Evolutionary conservation across 169 alveolate species (phyloP).

Genomic region (Eimeria sp.): DNA sequence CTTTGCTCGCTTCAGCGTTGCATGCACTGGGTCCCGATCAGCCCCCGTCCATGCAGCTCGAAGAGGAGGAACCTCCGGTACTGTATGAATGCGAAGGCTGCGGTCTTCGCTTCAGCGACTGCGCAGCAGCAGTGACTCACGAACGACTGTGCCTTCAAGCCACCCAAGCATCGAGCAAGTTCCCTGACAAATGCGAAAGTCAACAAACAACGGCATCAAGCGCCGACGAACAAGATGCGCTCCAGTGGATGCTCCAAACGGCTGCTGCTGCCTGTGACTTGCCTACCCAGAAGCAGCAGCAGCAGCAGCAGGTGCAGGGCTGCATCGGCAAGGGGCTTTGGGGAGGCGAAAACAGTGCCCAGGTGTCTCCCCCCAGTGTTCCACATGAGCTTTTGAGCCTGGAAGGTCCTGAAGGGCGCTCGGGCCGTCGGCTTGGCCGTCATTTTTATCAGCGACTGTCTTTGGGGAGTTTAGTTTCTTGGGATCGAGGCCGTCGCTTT

Average conservation of each 20-base stretch:
- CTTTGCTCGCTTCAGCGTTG: conserved; percentile 59
- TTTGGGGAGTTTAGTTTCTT: not conserved
- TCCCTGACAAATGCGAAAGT: not conserved
- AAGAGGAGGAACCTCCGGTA: not conserved
- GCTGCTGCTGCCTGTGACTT: conserved; percentile 25
- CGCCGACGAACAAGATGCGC: not conserved
- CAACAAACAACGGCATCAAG: not conserved
- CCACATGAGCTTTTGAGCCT: not conserved
- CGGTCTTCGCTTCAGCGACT: conserved; percentile 54
- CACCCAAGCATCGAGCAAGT: not conserved
- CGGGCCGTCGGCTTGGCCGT: conserved; percentile 37
- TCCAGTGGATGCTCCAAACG: conserved; percentile 26
- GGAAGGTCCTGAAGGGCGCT: conserved; percentile 14
- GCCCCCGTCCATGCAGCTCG: not conserved
- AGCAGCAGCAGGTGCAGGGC: not conserved
- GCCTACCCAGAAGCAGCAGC: not conserved
- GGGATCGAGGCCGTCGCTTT: conserved; percentile 28
- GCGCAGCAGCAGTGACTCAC: conserved; percentile 50
- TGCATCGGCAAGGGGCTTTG: not conserved
- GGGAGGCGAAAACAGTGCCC: not conserved
- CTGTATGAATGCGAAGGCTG: conserved; percentile 26
- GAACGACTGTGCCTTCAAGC: conserved; percentile 18
- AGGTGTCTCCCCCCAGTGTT: not conserved
- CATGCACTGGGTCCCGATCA: conserved; percentile 48
- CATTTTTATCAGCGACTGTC: conserved; percentile 15